Base-by-base conservation (phyloP, 192 early-diverging fungal genomes). In the Entomortierella parvispora region DNA sequence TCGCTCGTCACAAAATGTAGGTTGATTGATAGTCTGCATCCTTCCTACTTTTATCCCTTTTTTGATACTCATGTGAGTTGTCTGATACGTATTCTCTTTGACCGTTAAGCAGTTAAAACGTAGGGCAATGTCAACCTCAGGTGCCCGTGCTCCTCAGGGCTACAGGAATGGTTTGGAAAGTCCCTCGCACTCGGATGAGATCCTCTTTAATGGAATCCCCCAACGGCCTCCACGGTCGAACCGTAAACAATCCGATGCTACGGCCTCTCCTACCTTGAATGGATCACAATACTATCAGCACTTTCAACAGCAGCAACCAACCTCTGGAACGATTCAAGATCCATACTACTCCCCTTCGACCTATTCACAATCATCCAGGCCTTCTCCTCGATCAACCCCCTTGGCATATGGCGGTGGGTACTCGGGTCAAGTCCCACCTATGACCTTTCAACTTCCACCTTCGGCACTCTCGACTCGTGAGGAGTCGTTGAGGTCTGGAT, bases 401-500 rank as follows among this genome's bases (percentile, higher is more conserved):
- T 58, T 55, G 17, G 11, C 54, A 18, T 68, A 68, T 55, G 61
- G 60, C 8, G 33, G 25, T 9, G 18, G 33, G 31, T 67, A 66
- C 52, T 33, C 62, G 32, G 31, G 56, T n/a, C 68, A 70, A 40
- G 48, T 69, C n/a, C 72, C 72, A 51, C 52, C 72, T 8, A 67
- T 65, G 12, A 64, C 72, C 40, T 77, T 77, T 34, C 46, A 57
- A 23, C 65, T 77, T 12, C 74, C 74, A 12, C 74, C 74, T 17
- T 77, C 74, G 0, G 66, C 74, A 5, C n/a, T 77, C n/a, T 52
- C 65, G 17, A 46, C 25, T 22, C 52, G 66, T 1, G 74, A 77
- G 2, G 65, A 68, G 25, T 58, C 61, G n/a, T 3, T 68, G 7
- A 8, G 70, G 47, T 74, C 65, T 23, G 66, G 74, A 59, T 63